phyloP scores from a whole-genome alignment of 2,329 filamentous ascomycete genomes.

The Aureobasidium vineae region DNA sequence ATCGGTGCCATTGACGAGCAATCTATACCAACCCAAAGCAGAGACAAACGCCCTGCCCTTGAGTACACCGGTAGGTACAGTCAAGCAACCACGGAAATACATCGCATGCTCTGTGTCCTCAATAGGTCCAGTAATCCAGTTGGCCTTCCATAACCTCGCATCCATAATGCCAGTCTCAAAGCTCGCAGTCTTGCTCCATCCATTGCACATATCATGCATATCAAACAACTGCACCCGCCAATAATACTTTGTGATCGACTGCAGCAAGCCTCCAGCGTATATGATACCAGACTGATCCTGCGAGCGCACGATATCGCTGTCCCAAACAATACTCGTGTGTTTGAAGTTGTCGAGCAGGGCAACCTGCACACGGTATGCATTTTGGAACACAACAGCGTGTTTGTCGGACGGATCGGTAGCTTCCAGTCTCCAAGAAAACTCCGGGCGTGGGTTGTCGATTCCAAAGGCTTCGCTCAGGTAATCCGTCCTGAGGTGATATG shows the following conservation, averaged over 20 bases:
- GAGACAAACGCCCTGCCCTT: conserved; percentile 18
- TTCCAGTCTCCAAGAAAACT: conserved; percentile 22
- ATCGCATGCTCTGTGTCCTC: conserved; percentile 21
- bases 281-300: conserved; percentile 12
- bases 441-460: conserved; percentile 19
- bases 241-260: conserved; percentile 14
- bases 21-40: conserved; percentile 20
- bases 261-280: conserved; percentile 4
- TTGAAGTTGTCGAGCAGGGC: background rate
- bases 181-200: background rate
- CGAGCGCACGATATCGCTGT: conserved; percentile 1
- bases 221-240: conserved; percentile 12
- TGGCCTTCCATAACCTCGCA: conserved; percentile 19
- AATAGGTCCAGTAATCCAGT: conserved; percentile 21
- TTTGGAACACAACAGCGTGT: background rate
- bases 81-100: conserved; percentile 18
- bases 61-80: background rate
- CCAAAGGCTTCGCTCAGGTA: conserved; percentile 13
- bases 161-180: conserved; percentile 21
- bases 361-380: conserved; percentile 16
- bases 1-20: conserved; percentile 12
- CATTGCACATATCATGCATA: conserved; percentile 6
- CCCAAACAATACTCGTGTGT: conserved; percentile 8
- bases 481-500: conserved; percentile 18
- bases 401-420: background rate